Evolutionary conservation across 2,329 filamentous ascomycete species (phyloP).

Genomic region (Fusarium hainanense): DNA sequence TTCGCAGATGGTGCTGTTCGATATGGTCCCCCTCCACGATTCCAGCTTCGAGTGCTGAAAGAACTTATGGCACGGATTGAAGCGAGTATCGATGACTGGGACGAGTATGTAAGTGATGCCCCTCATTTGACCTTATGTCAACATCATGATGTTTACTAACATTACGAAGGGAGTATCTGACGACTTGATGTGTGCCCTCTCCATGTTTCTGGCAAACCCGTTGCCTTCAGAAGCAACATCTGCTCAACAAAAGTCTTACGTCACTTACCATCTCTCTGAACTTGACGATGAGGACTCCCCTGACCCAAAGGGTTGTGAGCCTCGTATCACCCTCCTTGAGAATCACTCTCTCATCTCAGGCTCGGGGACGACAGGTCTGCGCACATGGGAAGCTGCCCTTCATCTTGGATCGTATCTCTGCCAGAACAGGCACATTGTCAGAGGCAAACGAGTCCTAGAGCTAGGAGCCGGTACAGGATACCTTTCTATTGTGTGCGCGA

Average conservation of each 20-base stretch:
- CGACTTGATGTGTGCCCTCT: constrained; percentile 77
- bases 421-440: constrained; percentile 57
- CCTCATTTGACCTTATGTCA: not conserved
- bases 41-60: constrained; percentile 79
- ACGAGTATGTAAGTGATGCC: constrained; percentile 79
- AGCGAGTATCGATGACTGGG: constrained; percentile 79
- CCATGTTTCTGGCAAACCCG: constrained; percentile 70
- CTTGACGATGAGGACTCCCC: constrained; percentile 27
- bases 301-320: not conserved
- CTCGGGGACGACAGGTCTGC: constrained; percentile 77
- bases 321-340: constrained; percentile 72
- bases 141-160: constrained; percentile 38
- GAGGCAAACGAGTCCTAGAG: constrained; percentile 72
- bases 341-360: constrained; percentile 75
- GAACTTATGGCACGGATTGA: constrained; percentile 77
- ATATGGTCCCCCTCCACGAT: constrained; percentile 73
- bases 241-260: constrained; percentile 78
- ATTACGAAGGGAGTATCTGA: constrained; percentile 80
- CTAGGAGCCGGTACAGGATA: constrained; percentile 83
- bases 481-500: constrained; percentile 78
- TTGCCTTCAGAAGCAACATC: constrained; percentile 72
- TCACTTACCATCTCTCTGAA: constrained; percentile 72
- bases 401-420: constrained; percentile 78
- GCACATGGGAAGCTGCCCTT: constrained; percentile 85
- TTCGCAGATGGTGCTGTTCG: constrained; percentile 69